Conservation (phyloP, 1,284 basidiomycete genomes). For the Cystobasidium pallidum region DNA sequence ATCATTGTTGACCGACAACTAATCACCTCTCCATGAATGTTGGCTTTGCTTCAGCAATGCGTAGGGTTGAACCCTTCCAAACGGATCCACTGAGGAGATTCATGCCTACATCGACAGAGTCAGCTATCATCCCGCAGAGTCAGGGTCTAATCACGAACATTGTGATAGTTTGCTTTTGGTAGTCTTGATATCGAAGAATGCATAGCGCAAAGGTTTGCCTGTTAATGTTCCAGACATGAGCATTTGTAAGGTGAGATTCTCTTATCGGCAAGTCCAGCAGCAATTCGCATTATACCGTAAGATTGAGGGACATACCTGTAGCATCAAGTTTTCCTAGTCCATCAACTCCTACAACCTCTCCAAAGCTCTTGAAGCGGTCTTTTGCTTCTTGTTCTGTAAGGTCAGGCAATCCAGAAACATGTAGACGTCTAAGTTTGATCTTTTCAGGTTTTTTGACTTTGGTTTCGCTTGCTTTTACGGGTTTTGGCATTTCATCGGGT, state of each 20-base stretch:
- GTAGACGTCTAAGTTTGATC: slow-evolving; percentile 33
- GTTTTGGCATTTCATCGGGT: background rate
- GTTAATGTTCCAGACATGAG: background rate
- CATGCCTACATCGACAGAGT: slow-evolving; percentile 26
- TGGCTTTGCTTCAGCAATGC: slow-evolving; percentile 41
- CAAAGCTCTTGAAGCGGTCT: slow-evolving; percentile 41
- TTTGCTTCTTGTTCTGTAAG: slow-evolving; percentile 36
- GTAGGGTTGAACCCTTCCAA: slow-evolving; percentile 43
- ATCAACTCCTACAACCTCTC: slow-evolving; percentile 28
- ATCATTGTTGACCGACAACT: background rate
- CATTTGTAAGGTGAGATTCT: background rate
- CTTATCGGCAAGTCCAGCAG: too few species aligned
- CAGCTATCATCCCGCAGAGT: background rate
- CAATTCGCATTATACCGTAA: too few species aligned
- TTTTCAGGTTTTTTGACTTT: slow-evolving; percentile 44
- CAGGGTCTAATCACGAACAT: slow-evolving; percentile 4
- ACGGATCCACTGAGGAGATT: slow-evolving; percentile 40
- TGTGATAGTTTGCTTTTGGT: slow-evolving; percentile 44
- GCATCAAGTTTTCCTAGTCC: slow-evolving; percentile 41
- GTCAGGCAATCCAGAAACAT: slow-evolving; percentile 35
- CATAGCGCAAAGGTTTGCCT: slow-evolving; percentile 40
- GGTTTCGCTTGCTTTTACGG: background rate
- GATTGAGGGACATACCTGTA: slow-evolving; percentile 30
- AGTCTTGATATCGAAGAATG: slow-evolving; percentile 39
- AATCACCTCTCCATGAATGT: slow-evolving; percentile 28